These are phyloP conservation scores for Boletus semigastroideus DNA, from an alignment of 1,284 basidiomycete species.

Conservation along the genomic window DNA sequence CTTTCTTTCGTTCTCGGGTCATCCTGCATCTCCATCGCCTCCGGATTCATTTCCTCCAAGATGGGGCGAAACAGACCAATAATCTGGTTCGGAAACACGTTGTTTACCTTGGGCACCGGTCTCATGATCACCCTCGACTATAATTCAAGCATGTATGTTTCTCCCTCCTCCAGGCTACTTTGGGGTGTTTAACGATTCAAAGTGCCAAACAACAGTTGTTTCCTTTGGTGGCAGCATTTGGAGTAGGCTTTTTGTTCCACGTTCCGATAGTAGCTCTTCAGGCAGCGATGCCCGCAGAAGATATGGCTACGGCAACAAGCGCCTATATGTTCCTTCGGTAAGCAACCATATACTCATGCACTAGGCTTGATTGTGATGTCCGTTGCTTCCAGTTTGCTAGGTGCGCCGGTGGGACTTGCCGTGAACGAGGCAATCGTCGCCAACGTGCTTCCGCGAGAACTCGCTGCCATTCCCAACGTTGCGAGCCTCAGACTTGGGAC, in stretches of 20 bases:
- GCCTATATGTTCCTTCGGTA: conserved; percentile 66
- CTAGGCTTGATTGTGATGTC: not conserved
- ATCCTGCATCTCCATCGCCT: conserved; percentile 52
- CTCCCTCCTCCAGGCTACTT: not conserved
- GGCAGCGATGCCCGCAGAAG: conserved; percentile 78
- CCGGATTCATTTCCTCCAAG: conserved; percentile 60
- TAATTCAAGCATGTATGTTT: conserved; percentile 44
- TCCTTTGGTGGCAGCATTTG: conserved; percentile 58
- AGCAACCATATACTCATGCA: not conserved
- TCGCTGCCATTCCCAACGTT: conserved; percentile 50
- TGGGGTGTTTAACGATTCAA: not conserved
- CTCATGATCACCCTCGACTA: conserved; percentile 56
- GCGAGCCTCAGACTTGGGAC: conserved; percentile 39
- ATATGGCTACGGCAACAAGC: conserved; percentile 76
- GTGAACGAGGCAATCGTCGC: conserved; percentile 69
- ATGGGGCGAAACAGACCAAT: conserved; percentile 59
- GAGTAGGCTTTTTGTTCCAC: conserved; percentile 66
- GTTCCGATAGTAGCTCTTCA: conserved; percentile 70
- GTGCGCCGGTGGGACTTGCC: conserved; percentile 73
- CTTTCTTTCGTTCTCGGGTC: conserved; percentile 72
- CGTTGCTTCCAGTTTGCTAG: conserved; percentile 48
- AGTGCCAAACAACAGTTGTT: conserved; percentile 61
- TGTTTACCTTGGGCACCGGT: conserved; percentile 62
- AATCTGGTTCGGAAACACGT: conserved; percentile 58
- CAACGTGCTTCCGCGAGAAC: conserved; percentile 53